These are phyloP conservation scores for Backusella morwellensis DNA, from an alignment of 192 early-diverging fungal species.

Conservation along the genomic window DNA sequence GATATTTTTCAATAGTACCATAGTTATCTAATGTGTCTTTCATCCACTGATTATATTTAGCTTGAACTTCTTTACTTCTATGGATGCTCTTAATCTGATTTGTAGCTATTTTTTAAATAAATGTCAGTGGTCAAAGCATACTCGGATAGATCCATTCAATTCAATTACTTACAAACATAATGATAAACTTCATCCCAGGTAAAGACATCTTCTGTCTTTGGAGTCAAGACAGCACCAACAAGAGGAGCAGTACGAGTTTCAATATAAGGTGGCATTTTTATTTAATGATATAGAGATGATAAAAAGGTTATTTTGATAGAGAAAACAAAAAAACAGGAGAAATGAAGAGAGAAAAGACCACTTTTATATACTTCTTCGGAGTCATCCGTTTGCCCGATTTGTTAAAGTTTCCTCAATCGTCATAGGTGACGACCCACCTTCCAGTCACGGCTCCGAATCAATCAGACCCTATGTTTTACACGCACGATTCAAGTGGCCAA, in stretches of 20 bases:
- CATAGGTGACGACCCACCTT: neutral
- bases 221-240: neutral
- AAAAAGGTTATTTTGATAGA: neutral
- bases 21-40: conserved; percentile 18
- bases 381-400: neutral
- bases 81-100: conserved; percentile 30
- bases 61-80: conserved; percentile 12
- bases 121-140: neutral
- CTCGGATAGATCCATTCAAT: neutral
- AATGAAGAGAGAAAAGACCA: neutral
- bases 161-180: conserved; percentile 26
- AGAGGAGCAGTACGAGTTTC: neutral
- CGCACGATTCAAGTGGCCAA: neutral
- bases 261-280: neutral
- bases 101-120: conserved; percentile 6
- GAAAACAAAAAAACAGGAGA: neutral
- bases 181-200: conserved; percentile 26
- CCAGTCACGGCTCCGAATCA: conserved; percentile 1
- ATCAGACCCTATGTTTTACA: conserved; percentile 7
- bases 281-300: neutral
- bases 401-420: neutral
- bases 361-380: conserved; percentile 1
- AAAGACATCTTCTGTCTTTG: neutral
- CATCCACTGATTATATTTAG: conserved; percentile 22
- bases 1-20: conserved; percentile 29